Evolutionary conservation across 441 rosid species (phyloP), one percentile per base, ranked within the genome.

Genomic region (Euphorbia celastroides): DNA sequence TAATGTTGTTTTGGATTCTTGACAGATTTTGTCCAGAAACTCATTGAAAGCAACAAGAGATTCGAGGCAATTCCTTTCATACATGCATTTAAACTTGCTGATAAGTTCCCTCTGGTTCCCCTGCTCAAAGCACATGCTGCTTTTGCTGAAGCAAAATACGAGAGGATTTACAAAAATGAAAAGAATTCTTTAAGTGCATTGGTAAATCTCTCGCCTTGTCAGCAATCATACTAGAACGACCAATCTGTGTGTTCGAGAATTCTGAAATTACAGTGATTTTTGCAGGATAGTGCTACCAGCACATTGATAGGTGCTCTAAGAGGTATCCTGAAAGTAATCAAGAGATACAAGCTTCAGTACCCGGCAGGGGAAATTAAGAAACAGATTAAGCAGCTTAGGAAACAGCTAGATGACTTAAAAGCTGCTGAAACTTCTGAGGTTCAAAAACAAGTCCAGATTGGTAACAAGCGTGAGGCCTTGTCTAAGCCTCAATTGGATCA

Each of bases 1-100:
- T 30, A 23, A 44, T 42, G 2, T 9, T 44, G 3, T 20, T 26
- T 62, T 44, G 16, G 16, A 41, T 22, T 27, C n/a, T n/a, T 44
- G 1, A 31, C 62, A 46, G 56, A 62, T 7, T 62, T 62, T 46
- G 17, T 62, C 56, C 25, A 46, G 56, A 62, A 46, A 19, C 66
- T 62, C n/a, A 62, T 62, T 44, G 41, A 9, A 23, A 62, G 46
- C 25, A 62, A 62, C 14, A 62, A 46, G 41, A 62, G 55, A 62
- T 56, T 62, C 28, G 66, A 62, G 36, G 66, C 56, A 5, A 32
- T 62, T 62, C 66, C 66, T 62, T 62, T 62, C 56, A 27, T 62
- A 44, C 46, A n/a, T 62, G 66, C 36, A 1, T 62, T 64, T 48
- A 44, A 50, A 27, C 27, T 64, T 22, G 57, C 50, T 48, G 67